Percentiles rank a stretch among this genome's conserved stretches.
Evolutionary conservation across 805 yeast species (phyloP).

Genomic region (Clavispora carvajalis): DNA sequence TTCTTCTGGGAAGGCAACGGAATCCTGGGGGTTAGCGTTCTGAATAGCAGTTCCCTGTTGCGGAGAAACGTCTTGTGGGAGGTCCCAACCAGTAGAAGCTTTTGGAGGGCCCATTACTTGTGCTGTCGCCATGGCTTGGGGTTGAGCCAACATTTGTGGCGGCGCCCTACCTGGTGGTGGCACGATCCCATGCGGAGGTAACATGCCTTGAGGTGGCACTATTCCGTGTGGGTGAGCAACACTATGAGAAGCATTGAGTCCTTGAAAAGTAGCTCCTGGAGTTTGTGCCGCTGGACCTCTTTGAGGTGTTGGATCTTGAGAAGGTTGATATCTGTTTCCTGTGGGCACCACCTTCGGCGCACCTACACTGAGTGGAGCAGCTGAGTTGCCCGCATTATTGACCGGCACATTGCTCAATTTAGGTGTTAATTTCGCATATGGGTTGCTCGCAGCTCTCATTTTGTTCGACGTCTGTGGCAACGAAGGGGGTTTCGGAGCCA

Average conservation of each 20-base stretch:
- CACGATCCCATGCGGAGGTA: neutral
- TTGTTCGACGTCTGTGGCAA: conserved; percentile 6
- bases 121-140: too few species aligned
- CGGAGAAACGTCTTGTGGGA: too few species aligned
- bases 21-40: neutral
- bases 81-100: too few species aligned
- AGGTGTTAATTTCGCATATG: conserved; percentile 22
- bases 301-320: neutral
- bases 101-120: neutral
- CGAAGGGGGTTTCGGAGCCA: conserved; percentile 6
- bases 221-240: neutral
- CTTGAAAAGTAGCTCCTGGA: neutral
- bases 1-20: neutral
- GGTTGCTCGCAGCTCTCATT: conserved; percentile 21
- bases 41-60: neutral
- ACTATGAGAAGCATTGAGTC: neutral
- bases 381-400: neutral
- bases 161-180: neutral
- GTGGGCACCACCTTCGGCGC: too few species aligned
- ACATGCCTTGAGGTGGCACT: neutral
- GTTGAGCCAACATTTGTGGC: too few species aligned
- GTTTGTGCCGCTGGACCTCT: neutral
- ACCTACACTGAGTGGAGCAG: neutral
- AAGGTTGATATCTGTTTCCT: neutral
- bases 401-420: conserved; percentile 1